Conservation (phyloP, 2,329 filamentous ascomycete genomes). For the Nannizzia gypsea region DNA sequence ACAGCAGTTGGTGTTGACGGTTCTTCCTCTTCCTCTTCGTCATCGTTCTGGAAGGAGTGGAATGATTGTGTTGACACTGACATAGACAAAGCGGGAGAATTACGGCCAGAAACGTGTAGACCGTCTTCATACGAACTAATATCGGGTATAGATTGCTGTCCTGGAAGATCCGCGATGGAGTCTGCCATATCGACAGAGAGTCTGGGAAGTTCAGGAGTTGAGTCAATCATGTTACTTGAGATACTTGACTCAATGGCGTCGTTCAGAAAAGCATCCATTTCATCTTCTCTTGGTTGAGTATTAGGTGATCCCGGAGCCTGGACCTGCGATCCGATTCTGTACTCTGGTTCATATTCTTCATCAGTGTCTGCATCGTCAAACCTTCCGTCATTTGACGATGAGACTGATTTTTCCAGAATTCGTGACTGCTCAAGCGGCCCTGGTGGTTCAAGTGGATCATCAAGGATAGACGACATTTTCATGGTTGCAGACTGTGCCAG, state of each 20-base stretch:
- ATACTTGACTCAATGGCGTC: not conserved
- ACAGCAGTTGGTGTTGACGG: not conserved
- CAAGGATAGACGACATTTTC: not conserved
- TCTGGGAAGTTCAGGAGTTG: not conserved
- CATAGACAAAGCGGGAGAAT: not conserved
- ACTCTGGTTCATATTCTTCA: slow-evolving; percentile 16
- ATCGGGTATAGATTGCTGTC: not conserved
- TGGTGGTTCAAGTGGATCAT: slow-evolving; percentile 6
- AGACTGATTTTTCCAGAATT: slow-evolving; percentile 23
- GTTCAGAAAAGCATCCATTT: not conserved
- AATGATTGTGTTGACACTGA: slow-evolving; percentile 1
- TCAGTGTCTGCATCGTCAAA: slow-evolving; percentile 35
- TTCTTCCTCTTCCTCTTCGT: not conserved
- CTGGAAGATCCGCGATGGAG: not conserved
- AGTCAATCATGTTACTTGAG: not conserved
- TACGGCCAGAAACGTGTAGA: not conserved
- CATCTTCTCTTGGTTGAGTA: not conserved
- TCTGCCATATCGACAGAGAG: not conserved
- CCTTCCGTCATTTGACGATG: slow-evolving; percentile 27
- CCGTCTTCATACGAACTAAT: not conserved
- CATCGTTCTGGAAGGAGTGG: not conserved
- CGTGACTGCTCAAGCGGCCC: not conserved
- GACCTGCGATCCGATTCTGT: not conserved
- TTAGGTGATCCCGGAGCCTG: not conserved
- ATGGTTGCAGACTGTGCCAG: not conserved